A percentile compares a stretch with the other conserved stretches of the same genome.
Evolutionary conservation across 306 rosid species (phyloP).

Genomic region (Prosopis cineraria): DNA sequence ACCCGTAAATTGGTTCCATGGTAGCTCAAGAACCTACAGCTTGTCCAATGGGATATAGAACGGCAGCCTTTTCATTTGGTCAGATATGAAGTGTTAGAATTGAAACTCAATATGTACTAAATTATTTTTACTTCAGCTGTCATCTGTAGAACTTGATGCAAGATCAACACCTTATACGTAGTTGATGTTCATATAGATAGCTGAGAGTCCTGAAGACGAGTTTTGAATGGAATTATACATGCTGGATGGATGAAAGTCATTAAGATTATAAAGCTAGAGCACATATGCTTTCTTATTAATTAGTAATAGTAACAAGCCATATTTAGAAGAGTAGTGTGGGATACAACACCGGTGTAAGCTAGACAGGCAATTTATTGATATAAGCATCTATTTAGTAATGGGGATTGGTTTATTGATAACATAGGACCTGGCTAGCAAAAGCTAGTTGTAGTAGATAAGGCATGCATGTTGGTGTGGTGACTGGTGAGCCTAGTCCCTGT

Average conservation of each 20-base stretch:
- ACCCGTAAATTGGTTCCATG: neutral
- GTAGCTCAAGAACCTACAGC: neutral
- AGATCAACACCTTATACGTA: neutral
- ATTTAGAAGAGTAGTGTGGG: neutral
- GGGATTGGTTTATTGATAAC: conserved; percentile 1
- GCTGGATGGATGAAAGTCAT: neutral
- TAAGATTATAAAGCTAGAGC: conserved; percentile 1
- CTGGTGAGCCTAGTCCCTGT: neutral
- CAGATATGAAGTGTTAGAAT: neutral
- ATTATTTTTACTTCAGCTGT: neutral
- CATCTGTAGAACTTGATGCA: neutral
- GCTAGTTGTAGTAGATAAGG: neutral
- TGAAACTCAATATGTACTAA: neutral
- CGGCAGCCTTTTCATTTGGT: neutral
- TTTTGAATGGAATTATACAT: neutral
- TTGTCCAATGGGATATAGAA: conserved; percentile 23
- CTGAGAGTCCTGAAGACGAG: neutral
- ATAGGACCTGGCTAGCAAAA: conserved; percentile 34
- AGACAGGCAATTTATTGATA: conserved; percentile 38
- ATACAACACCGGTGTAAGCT: neutral
- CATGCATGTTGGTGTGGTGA: neutral
- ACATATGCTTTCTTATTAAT: neutral
- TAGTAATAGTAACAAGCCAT: neutral
- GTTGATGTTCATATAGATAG: neutral
- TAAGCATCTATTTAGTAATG: conserved; percentile 8